Percentiles rank a stretch among this genome's conserved stretches.
Conservation (phyloP, 129 eudicot species). For the Logfia minima region DNA sequence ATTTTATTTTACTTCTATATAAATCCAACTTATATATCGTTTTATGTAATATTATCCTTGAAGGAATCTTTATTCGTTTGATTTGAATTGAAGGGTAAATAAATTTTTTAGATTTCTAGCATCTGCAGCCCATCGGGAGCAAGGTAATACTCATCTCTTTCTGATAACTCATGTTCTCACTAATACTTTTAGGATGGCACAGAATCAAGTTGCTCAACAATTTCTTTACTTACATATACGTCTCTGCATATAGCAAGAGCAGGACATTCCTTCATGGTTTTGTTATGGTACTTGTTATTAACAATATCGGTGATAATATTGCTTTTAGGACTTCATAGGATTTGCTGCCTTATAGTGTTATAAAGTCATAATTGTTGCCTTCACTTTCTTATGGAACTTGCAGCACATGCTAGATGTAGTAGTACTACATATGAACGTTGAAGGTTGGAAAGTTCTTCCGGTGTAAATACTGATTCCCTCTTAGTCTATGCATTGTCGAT, state of each 20-base stretch:
- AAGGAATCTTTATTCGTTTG: background rate
- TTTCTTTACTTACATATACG: background rate
- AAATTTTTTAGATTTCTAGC: background rate
- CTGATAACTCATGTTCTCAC: background rate
- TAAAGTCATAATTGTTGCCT: background rate
- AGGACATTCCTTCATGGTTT: background rate
- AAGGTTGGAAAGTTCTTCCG: too few species aligned
- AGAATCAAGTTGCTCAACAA: background rate
- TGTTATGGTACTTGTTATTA: background rate
- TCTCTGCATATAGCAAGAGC: background rate
- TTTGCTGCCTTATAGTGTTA: background rate
- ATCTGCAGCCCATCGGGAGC: conserved; percentile 19
- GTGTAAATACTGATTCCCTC: too few species aligned
- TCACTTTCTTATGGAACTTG: background rate
- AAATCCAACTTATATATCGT: background rate
- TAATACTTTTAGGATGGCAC: background rate
- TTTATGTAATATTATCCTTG: too few species aligned
- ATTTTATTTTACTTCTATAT: background rate
- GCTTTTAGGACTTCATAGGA: background rate
- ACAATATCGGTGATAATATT: background rate
- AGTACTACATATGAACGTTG: too few species aligned
- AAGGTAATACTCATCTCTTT: background rate
- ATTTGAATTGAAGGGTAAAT: background rate
- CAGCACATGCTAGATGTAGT: too few species aligned
- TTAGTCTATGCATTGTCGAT: too few species aligned